These are phyloP conservation scores for Ogataea salicorniae DNA, from an alignment of 805 yeast genomes.

Conservation along the genomic window DNA sequence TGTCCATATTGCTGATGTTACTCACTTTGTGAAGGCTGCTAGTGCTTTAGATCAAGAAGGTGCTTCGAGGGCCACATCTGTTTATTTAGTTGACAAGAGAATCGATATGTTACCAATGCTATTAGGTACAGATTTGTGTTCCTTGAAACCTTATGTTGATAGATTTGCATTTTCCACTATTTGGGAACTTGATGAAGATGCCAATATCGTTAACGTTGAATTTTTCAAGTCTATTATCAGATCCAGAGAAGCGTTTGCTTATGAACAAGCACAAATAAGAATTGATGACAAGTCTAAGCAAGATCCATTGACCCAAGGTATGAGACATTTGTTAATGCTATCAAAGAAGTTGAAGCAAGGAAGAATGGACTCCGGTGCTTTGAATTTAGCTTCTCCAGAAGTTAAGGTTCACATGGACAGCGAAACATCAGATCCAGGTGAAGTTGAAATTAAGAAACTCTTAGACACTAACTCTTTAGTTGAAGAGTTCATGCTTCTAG, in stretches of 20 bases:
- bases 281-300: slow-evolving; percentile 73
- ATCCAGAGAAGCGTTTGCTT: slow-evolving; percentile 92
- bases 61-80: slow-evolving; percentile 95
- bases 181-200: slow-evolving; percentile 90
- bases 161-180: slow-evolving; percentile 92
- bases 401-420: slow-evolving; percentile 96
- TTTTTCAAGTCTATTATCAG: slow-evolving; percentile 84
- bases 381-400: slow-evolving; percentile 95
- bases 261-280: slow-evolving; percentile 86
- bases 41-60: slow-evolving; percentile 94
- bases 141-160: slow-evolving; percentile 91
- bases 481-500: slow-evolving; percentile 97
- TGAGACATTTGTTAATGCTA: slow-evolving; percentile 74
- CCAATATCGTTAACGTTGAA: slow-evolving; percentile 72
- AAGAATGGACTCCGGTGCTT: slow-evolving; percentile 91
- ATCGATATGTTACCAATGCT: slow-evolving; percentile 97
- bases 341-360: slow-evolving; percentile 81
- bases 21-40: slow-evolving; percentile 91
- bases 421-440: slow-evolving; percentile 95
- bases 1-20: slow-evolving; percentile 98
- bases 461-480: slow-evolving; percentile 92
- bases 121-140: slow-evolving; percentile 92
- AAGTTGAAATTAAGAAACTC: slow-evolving; percentile 84
- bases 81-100: slow-evolving; percentile 94
- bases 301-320: slow-evolving; percentile 85